Conservation (phyloP, 1,139 yeast genomes). For the Arxiozyma slooffiae region DNA sequence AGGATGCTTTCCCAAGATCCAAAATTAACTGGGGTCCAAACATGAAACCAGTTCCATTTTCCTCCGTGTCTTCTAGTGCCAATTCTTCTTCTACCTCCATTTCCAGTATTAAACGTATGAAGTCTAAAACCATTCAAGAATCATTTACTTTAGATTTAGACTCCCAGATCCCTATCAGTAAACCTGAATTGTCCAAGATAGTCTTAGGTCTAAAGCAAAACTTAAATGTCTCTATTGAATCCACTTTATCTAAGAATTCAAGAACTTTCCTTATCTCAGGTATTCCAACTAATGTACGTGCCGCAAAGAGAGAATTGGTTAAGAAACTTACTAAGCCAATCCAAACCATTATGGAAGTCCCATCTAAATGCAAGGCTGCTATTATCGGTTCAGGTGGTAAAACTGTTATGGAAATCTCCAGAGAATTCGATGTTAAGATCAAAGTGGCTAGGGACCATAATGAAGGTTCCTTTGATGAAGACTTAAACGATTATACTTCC, state of each 20-base stretch:
- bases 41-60: constrained; percentile 32
- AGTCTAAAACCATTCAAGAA: constrained; percentile 51
- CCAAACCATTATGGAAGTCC: constrained; percentile 51
- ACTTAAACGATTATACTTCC: constrained; percentile 45
- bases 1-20: constrained; percentile 33
- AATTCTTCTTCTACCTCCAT: constrained; percentile 13
- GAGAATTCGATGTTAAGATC: constrained; percentile 54
- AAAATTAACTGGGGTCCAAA: constrained; percentile 39
- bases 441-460: constrained; percentile 51
- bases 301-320: constrained; percentile 68
- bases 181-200: constrained; percentile 56
- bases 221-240: constrained; percentile 65
- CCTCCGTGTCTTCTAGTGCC: constrained; percentile 20
- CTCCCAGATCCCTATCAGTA: constrained; percentile 54
- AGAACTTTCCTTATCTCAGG: constrained; percentile 86
- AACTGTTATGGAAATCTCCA: constrained; percentile 70
- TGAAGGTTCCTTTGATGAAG: constrained; percentile 33
- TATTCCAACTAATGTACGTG: constrained; percentile 52
- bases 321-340: constrained; percentile 73
- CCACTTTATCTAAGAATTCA: constrained; percentile 67
- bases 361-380: constrained; percentile 67
- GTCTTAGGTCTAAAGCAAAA: constrained; percentile 52
- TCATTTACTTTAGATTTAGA: constrained; percentile 62
- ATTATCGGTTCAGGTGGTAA: constrained; percentile 88
- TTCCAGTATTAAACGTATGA: constrained; percentile 27